phyloP scores from a whole-genome alignment of 805 yeast genomes.

The Scheffersomyces coipomensis region DNA sequence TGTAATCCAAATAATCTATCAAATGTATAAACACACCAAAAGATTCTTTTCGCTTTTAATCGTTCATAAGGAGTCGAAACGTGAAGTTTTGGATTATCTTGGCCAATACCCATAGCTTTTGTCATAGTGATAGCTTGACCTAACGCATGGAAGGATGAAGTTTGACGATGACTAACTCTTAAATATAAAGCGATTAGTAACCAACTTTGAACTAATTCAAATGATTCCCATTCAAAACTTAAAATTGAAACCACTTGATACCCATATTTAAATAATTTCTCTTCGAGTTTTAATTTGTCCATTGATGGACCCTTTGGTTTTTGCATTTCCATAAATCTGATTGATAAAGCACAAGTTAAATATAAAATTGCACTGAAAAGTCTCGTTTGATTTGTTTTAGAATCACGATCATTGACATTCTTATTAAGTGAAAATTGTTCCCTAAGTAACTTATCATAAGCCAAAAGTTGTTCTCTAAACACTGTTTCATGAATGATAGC shows the following conservation, averaged over 20 bases:
- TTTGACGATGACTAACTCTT: conserved; percentile 38
- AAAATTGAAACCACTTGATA: conserved; percentile 28
- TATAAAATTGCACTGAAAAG: conserved; percentile 53
- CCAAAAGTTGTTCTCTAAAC: conserved; percentile 48
- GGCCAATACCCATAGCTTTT: conserved; percentile 36
- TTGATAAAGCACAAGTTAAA: conserved; percentile 47
- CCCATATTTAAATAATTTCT: conserved; percentile 32
- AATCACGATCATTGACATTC: conserved; percentile 18
- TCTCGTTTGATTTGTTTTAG: conserved; percentile 35
- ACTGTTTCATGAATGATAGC: conserved; percentile 53
- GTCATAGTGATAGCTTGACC: conserved; percentile 36
- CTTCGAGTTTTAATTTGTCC: conserved; percentile 27
- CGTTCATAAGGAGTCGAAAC: conserved; percentile 37
- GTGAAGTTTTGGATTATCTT: conserved; percentile 14
- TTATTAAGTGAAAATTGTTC: conserved; percentile 9
- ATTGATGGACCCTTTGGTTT: conserved; percentile 26
- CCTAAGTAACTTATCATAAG: conserved; percentile 20
- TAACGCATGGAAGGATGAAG: conserved; percentile 30
- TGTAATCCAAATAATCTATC: conserved; percentile 55
- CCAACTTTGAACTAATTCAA: conserved; percentile 44
- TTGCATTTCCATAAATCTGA: conserved; percentile 49
- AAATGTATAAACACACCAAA: conserved; percentile 53
- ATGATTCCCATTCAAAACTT: conserved; percentile 42
- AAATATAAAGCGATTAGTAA: conserved; percentile 33
- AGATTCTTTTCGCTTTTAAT: conserved; percentile 49